These are phyloP conservation scores for Geum urbanum DNA, from an alignment of 306 rosid species.

Conservation along the genomic window DNA sequence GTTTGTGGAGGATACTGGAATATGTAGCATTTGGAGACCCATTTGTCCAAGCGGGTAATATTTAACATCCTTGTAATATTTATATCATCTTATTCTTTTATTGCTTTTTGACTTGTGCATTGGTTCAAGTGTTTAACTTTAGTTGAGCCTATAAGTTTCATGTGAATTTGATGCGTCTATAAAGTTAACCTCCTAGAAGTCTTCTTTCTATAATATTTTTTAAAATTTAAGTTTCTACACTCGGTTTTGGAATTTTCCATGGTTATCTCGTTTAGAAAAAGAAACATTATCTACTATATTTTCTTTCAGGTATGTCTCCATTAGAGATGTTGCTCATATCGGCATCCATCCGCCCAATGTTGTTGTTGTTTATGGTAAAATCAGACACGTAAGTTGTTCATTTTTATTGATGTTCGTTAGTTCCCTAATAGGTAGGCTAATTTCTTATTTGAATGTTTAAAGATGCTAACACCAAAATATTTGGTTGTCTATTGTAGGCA, in stretches of 20 bases:
- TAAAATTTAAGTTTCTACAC: too few relatives aligned
- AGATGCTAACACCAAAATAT: constrained; percentile 9
- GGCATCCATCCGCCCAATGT: constrained; percentile 92
- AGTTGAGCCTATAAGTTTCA: neutral
- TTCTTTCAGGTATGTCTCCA: constrained; percentile 47
- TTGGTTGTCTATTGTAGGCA: constrained; percentile 51
- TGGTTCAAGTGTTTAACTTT: neutral
- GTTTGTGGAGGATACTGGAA: constrained; percentile 50
- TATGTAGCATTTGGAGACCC: neutral
- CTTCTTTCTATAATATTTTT: neutral
- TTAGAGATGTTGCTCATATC: constrained; percentile 86
- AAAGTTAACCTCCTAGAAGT: neutral
- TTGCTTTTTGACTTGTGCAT: neutral
- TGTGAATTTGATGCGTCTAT: neutral
- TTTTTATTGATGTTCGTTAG: neutral
- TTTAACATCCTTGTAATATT: constrained; percentile 16
- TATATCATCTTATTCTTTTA: neutral
- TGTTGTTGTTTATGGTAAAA: constrained; percentile 75
- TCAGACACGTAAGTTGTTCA: constrained; percentile 70
- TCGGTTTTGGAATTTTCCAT: neutral
- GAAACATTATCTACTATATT: neutral
- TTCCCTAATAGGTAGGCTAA: neutral
- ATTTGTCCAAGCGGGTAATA: constrained; percentile 9
- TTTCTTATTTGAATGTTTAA: neutral
- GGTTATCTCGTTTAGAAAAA: neutral